Evolutionary conservation across 441 rosid genomes (phyloP), one percentile per base, ranked within the genome.

Genomic region (Melastoma candidum): DNA sequence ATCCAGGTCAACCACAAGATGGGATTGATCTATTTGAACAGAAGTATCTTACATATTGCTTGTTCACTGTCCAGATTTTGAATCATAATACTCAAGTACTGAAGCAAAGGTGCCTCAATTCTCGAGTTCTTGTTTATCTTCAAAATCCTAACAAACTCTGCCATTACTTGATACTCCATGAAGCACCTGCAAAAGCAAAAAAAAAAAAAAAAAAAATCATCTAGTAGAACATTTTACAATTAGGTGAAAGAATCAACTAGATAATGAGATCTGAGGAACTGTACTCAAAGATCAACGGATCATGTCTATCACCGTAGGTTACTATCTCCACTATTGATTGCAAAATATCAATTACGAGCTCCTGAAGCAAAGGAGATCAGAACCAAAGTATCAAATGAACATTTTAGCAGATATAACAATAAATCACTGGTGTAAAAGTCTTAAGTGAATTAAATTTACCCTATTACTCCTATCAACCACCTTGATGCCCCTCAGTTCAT

Each of bases 121-220:
- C 74, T 70, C 53, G 89, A 73, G 60, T 62, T 74, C 55, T 52
- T 59, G 58, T 77, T 47, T 26, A 75, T 78, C 71, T 61, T 82
- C 58, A 85, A 63, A 26, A 82, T 13, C 27, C 87, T 77, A 39
- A 80, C 76, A 76, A 82, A 85, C 73, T 82, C 89, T 5, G 84
- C 76, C 69, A 82, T 59, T 43, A 82, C 84, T 74, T 84, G 89
- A 58, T 67, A 67, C 68, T 82, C 89, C 89, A 85, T 85, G 66
- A 85, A 85, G 56, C 74, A 78, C 58, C 85, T 80, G 77, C 56
- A 67, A 11, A 61, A 56, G 51, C 32, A 27, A 4, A 41, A 44
- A 68, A 12, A 12, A 4, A 41, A 44, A 68, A 12, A 12, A 41
- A 26, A 46, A 57, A 44, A 22, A 22, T 24, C 29, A 58, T 39